Evolutionary conservation across 306 rosid species (phyloP), one percentile per base, ranked within the genome.

Genomic region (Ormosia semicastrata): DNA sequence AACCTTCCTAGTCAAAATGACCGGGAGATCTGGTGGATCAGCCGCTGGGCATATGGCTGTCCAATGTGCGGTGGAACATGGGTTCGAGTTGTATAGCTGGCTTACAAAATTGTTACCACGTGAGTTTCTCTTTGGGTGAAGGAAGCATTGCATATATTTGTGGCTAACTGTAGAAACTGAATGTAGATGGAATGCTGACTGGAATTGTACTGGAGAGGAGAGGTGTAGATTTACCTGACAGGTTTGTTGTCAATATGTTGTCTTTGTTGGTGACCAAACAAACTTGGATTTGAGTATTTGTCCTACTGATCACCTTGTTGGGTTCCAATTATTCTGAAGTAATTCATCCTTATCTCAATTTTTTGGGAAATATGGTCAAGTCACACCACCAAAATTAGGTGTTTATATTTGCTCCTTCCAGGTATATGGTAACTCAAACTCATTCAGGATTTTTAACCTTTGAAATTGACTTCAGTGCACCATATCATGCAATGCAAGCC

Each of bases 1-100:
- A 77, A 62, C 79, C 75, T 89, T 71, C 53, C 89, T 49, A 82
- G 77, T 83, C 97, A 89, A 70, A 87, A 80, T 63, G 96, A 89
- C 57, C 78, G 89, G 58, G 97, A 93, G 85, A 86, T 83, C 40
- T 93, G 97, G 97, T 95, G 99, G 99, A 92, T 95, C 86, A 92
- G 97, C 89, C 96, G 99, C 73, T 95, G 99, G 99, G 97, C 90
- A 52, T 87, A 92, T 64, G 92, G 97, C 75, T 95, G 99, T 81
- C 99, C 99, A 12, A 93, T 93, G 95, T 95, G 99, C 59, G 98
- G 98, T 67, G 99, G 99, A 87, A 92, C 98, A 65, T 95, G 99
- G 99, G 95, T 92, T 82, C 95, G 93, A 70, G 99, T 95, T 82
- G 98, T 92, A 64, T 95, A 92, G 90, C 76, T 80, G 76, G 56